Evolutionary conservation across 2,329 filamentous ascomycete species (phyloP), one percentile per base, ranked within the genome.

Genomic region (Aspergillus sp.): DNA sequence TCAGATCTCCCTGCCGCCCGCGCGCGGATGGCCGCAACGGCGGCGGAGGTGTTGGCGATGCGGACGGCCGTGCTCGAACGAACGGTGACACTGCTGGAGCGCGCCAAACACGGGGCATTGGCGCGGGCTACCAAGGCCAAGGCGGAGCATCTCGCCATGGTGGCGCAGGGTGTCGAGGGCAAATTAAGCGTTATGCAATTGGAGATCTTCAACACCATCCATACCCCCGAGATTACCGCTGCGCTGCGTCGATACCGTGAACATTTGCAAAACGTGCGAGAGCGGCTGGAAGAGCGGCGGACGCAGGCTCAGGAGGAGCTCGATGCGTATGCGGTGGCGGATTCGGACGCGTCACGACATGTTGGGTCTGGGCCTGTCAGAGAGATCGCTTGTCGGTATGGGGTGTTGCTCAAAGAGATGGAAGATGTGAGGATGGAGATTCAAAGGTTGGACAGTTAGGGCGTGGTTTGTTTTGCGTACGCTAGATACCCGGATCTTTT

Each of bases 371-470:
- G 61, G 6, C 60, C 66, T 1, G 67, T 76, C 58, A 56, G 53
- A 26, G 68, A 70, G 49, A 68, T 76, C 50, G 68, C 72, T 24
- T 67, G 62, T 42, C 65, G 66, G 38, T 76, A 75, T 62, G 68
- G 67, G 4, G 52, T 60, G 16, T 58, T 76, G 44, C 64, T 67
- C 1, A 63, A 60, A 49, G 72, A 76, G 50, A 65, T 73, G 6
- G 73, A 74, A 44, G 54, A 54, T 4, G 50, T 57, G 24, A 56
- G 49, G 19, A 48, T 45, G 40, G 60, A 60, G 55, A 69, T 73
- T 35, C 59, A 64, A 56, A 61, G 61, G 33, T 51, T 73, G 47
- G 54, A 54, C 45, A 43, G 47, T 13, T 40, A 52, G 40, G 30
- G 44, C 8, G n/a, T 35, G 17, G 47, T 44, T 48, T 16, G 26